Conservation (phyloP, 1,284 basidiomycete genomes). For the Afroboletus lepidellus region DNA sequence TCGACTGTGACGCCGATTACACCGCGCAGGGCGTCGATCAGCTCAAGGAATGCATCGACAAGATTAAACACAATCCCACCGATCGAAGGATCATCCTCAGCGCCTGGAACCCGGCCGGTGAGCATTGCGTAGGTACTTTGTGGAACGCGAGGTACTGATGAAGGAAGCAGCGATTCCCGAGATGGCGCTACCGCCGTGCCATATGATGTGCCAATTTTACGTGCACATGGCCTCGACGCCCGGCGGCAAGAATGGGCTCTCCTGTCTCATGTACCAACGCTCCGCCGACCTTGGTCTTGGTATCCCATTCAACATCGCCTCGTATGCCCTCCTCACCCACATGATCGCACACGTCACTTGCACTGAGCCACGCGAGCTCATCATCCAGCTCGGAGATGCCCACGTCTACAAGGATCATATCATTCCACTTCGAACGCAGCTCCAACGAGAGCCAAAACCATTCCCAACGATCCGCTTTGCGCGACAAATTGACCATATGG, state of each 20-base stretch:
- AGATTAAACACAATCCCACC: conserved; percentile 92
- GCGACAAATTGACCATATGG: conserved; percentile 66
- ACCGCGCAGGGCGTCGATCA: conserved; percentile 92
- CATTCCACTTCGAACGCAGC: conserved; percentile 80
- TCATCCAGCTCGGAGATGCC: conserved; percentile 94
- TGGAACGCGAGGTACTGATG: neutral
- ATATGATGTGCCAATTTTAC: conserved; percentile 99
- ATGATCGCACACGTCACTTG: conserved; percentile 93
- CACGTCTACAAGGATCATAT: conserved; percentile 96
- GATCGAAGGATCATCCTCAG: conserved; percentile 95
- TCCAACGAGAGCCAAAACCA: conserved; percentile 72
- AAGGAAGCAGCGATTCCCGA: conserved; percentile 69
- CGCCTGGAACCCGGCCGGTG: conserved; percentile 97
- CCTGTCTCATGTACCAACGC: conserved; percentile 97
- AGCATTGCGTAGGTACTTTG: conserved; percentile 15
- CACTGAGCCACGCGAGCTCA: conserved; percentile 84
- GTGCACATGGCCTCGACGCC: conserved; percentile 76
- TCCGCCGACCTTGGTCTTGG: conserved; percentile 97
- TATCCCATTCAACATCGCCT: conserved; percentile 98
- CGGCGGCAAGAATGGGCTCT: conserved; percentile 68
- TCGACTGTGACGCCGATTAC: conserved; percentile 82
- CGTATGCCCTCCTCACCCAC: conserved; percentile 93
- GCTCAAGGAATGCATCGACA: conserved; percentile 81
- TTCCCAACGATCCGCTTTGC: conserved; percentile 85
- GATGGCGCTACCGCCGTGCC: conserved; percentile 98